Conservation (phyloP, 306 rosid species). For the Carpinus fangiana region DNA sequence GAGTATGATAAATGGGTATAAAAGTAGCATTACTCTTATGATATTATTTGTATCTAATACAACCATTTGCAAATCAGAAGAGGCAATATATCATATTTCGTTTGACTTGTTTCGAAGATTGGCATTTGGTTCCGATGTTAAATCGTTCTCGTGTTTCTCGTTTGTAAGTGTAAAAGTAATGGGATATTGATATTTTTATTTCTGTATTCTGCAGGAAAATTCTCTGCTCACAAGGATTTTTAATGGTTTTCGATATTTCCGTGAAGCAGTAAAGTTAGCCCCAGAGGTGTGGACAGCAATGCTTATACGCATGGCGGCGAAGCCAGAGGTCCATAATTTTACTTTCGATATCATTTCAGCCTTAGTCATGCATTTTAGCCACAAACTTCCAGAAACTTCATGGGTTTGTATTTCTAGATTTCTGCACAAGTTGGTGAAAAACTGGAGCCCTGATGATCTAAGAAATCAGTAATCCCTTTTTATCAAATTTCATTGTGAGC, state of each 20-base stretch:
- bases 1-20: too few relatives aligned
- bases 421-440: constrained; percentile 55
- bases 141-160: not conserved
- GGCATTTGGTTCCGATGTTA: not conserved
- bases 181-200: constrained; percentile 12
- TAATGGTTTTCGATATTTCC: constrained; percentile 56
- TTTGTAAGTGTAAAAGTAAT: not conserved
- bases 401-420: constrained; percentile 75
- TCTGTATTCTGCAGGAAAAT: constrained; percentile 50
- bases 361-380: constrained; percentile 48
- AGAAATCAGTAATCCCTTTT: constrained; percentile 1
- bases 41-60: not conserved
- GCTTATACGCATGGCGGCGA: constrained; percentile 70
- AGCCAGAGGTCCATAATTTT: constrained; percentile 79
- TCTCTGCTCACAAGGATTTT: constrained; percentile 54
- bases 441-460: constrained; percentile 16
- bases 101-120: not conserved
- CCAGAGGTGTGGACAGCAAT: constrained; percentile 80
- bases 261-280: constrained; percentile 70
- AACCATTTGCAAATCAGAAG: not conserved
- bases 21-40: not conserved
- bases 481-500: not conserved
- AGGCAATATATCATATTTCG: not conserved
- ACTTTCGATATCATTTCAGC: constrained; percentile 63
- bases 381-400: constrained; percentile 50